Base-by-base conservation (phyloP, 73 alveolate species). In the Paramecium octaurelia region DNA sequence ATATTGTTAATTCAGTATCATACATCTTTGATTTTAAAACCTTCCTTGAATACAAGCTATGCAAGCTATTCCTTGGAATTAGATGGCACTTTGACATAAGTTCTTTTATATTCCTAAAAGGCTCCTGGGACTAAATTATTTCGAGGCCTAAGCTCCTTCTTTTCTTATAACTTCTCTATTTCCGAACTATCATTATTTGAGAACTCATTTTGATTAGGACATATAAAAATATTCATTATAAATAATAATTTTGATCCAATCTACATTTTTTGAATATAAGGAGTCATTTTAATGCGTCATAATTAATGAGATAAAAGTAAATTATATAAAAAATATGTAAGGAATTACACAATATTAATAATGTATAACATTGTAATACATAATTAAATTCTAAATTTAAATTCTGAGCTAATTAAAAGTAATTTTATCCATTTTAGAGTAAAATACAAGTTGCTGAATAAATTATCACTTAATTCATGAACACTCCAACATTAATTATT, bases 11-110 rank as follows among this genome's bases (percentile, higher is more conserved):
- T 31, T 73, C 40, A 73, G 59, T 40, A 73, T 31, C 1, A 29
- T 35, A 73, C 87, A 31, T 73, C 87, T 40, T 35, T 73, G 54
- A 73, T 73, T 40, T 73, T 73, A 73, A 31, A 73, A 8, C 87
- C 87, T 36, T 34, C 57, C 59, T 40, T 73, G 36, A 36, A 73
- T 73, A 73, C 87, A 6, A 73, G 36, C 18, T 73, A 36, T 29
- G 36, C 20, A 8, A 73, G 59, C 10, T 73, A 40, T 35, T 73
- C 60, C 59, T 73, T 73, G 36, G 42, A 36, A 35, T 73, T 43
- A 29, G 54, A 73, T 21, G 54, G 54, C 6, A 73, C 87, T 73
- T 73, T 73, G 54, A 73, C 27, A 34, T 73, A 73, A 20, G 87
- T 73, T 73, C 87, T 0, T 73, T 73, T 73, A 40, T 73, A 73